Evolutionary conservation across 2,329 filamentous ascomycete genomes (phyloP).

Genomic region (Penicillium concentricum): DNA sequence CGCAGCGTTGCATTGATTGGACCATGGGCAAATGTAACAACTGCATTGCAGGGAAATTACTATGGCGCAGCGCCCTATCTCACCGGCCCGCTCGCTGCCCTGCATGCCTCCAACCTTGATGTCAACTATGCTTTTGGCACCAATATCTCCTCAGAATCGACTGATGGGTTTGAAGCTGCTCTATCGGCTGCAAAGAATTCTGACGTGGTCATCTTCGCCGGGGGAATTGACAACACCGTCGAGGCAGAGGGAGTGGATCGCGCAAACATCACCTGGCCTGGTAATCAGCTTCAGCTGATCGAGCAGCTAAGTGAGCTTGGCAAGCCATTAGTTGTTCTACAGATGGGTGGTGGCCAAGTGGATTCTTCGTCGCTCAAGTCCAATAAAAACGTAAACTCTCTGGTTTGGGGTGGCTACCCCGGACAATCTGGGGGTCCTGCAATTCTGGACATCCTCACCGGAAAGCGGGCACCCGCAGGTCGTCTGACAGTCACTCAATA

Average conservation of each 20-base stretch:
- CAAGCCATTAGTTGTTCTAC: constrained; percentile 44
- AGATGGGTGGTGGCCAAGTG: constrained; percentile 47
- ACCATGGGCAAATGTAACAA: constrained; percentile 58
- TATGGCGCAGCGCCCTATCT: constrained; percentile 57
- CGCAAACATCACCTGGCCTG: constrained; percentile 43
- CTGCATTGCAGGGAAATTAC: constrained; percentile 61
- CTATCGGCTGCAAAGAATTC: constrained; percentile 35
- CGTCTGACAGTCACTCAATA: constrained; percentile 44
- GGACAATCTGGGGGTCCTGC: constrained; percentile 46
- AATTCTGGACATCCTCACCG: constrained; percentile 44
- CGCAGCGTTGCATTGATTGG: constrained; percentile 56
- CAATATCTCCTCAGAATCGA: constrained; percentile 30
- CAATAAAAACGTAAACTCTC: constrained; percentile 41
- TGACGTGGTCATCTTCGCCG: constrained; percentile 42
- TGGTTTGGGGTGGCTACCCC: constrained; percentile 48
- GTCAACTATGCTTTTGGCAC: constrained; percentile 48
- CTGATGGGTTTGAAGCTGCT: constrained; percentile 33
- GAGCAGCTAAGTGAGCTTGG: constrained; percentile 34
- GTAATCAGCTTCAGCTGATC: constrained; percentile 44
- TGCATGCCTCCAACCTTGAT: constrained; percentile 47
- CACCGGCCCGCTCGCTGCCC: constrained; percentile 54
- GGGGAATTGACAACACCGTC: constrained; percentile 44
- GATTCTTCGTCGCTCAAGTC: constrained; percentile 41
- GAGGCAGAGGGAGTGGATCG: constrained; percentile 45
- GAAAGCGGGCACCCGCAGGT: constrained; percentile 42